Evolutionary conservation across 106 monocot species (phyloP), one percentile per base, ranked within the genome.

Genomic region (Iris macrosiphon): DNA sequence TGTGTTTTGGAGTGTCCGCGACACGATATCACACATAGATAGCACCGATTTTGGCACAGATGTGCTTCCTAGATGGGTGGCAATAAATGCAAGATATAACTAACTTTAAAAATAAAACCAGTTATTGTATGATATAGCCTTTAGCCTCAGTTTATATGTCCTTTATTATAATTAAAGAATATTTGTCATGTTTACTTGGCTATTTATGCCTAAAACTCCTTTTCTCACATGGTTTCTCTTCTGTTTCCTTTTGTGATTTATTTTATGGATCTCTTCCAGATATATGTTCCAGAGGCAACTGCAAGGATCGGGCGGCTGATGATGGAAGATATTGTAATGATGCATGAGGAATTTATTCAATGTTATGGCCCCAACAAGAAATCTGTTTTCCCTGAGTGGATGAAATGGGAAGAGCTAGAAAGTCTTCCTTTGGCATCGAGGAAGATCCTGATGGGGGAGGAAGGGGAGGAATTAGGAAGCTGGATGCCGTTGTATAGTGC

Each of bases 401-500:
- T 95, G 89, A 74, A 61, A 39, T 71, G 72, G 75, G 77, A 78
- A 41, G 77, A 95, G 50, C 66, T 89, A 25, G 60, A 77, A 18
- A 75, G 55, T 45, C 49, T 85, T 41, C 55, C 66, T 2, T 14
- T 14, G 37, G 44, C 14, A 21, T 45, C 69, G 63, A 78, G 53
- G 55, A 59, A 64, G 28, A 42, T 79, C 46, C 55, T 79, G n/a
- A 41, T 69, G 50, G 94, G 85, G 49, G 62, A 74, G 20, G 61
- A 49, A n/a, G 81, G 65, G 37, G 79, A 73, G 22, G 82, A 85
- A 10, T 44, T 85, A 7, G 70, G 73, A 27, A 42, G 74, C 55
- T 90, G 81, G 90, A 39, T 83, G 42, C 71, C 82, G 0, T 70
- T 84, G 28, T 98, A 90, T 75, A 98, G 96, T 73, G 80, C 75